Base-by-base conservation (phyloP, 768 basidiomycete species). In the Clavulina sp. region DNA sequence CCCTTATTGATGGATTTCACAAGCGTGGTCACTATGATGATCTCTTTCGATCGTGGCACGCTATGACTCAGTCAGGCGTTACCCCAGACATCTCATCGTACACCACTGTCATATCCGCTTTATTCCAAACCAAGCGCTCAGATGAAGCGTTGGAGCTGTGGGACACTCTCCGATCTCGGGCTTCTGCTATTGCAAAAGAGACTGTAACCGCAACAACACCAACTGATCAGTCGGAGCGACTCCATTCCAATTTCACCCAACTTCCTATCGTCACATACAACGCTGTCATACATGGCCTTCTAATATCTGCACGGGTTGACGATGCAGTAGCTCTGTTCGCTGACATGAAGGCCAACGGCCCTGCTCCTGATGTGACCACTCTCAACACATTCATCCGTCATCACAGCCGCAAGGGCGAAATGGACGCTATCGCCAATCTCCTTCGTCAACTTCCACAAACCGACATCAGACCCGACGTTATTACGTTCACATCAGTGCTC, bases 401-500 rank as follows among this genome's bases (percentile, higher is more conserved):
- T 58, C 75, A 83, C 59, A 73, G 73, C 13, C 73, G 76, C 33
- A 73, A 69, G 47, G 70, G 71, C 28, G 76, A 91, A 61, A 72
- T 86, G 59, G 71, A 74, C 50, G 68, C 66, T 1, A 69, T 92
- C 54, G 75, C 77, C 2, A 56, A 63, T 18, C 63, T 78, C 23
- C 65, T 97, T 44, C 70, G 72, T 44, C 64, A 69, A 52, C 77
- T 93, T 68, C 63, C 68, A 24, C 61, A 68, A 13, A 69, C 65
- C 1, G 70, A 71, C 0, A 59, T 93, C 31, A 58, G 65, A 21
- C 84, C 87, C 4, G 86, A 96, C 62, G 75, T 84, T 7, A 77
- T 80, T 64, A 95, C 84, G 0, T 96, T 81, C 63, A 88, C 91
- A 3, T 88, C 80, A 9, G 72, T 96, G 30, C 76, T 96, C 18